phyloP scores from a whole-genome alignment of 164 flowering plant genomes.

The Dillenia turbinata region DNA sequence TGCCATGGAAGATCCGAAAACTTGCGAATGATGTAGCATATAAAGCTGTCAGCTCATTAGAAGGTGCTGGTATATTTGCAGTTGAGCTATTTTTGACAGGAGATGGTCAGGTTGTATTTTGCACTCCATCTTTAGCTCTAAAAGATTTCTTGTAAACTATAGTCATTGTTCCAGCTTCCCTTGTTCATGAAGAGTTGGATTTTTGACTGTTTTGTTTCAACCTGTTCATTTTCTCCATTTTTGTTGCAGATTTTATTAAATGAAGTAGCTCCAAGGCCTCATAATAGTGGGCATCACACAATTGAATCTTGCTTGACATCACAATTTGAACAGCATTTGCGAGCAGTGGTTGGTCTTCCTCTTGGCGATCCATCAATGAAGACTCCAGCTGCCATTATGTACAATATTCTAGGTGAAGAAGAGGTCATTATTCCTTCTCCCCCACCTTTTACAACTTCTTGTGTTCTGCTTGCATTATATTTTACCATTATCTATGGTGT shows the following conservation, averaged over 20 bases:
- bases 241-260: conserved; percentile 70
- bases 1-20: conserved; percentile 62
- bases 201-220: not conserved
- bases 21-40: conserved; percentile 77
- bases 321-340: conserved; percentile 90
- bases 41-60: conserved; percentile 79
- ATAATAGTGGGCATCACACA: conserved; percentile 97
- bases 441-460: too few relatives aligned
- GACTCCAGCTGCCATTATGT: conserved; percentile 87
- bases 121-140: not conserved
- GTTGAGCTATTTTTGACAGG: conserved; percentile 87
- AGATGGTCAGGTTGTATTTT: conserved; percentile 64
- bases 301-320: conserved; percentile 92
- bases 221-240: not conserved
- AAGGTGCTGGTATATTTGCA: conserved; percentile 97
- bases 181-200: not conserved
- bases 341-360: conserved; percentile 92
- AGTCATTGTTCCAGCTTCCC: not conserved
- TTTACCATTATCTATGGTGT: too few relatives aligned
- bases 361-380: conserved; percentile 98
- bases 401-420: conserved; percentile 89
- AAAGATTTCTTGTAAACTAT: not conserved
- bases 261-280: conserved; percentile 99
- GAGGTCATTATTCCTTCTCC: conserved; percentile 39
- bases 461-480: too few relatives aligned